Conservation (phyloP, 768 basidiomycete species). For the Amanita pseudoporphyria region DNA sequence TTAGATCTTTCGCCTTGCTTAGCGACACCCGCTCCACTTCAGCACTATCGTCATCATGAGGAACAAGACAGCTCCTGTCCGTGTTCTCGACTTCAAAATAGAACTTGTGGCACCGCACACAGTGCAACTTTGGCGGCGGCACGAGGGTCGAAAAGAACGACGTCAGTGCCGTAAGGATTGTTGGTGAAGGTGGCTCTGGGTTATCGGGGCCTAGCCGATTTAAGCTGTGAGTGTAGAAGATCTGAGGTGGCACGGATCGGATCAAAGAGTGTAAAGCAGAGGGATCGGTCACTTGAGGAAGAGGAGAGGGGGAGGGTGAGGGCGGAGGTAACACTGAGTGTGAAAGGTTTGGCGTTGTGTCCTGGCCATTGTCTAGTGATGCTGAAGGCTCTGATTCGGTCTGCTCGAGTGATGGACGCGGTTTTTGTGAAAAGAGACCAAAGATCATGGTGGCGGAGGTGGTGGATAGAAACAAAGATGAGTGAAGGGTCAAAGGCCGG, state of each 20-base stretch:
- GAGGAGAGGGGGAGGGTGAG: conserved; percentile 8
- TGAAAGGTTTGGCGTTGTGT: neutral
- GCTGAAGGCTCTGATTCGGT: conserved; percentile 3
- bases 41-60: conserved; percentile 77
- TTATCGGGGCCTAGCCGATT: conserved; percentile 37
- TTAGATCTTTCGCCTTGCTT: conserved; percentile 12
- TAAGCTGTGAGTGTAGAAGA: conserved; percentile 53
- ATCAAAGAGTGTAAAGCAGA: conserved; percentile 40
- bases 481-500: too few relatives aligned
- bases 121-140: conserved; percentile 64
- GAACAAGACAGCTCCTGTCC: conserved; percentile 59
- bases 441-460: conserved; percentile 25
- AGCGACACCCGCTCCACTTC: conserved; percentile 48
- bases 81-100: conserved; percentile 67
- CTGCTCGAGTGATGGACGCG: conserved; percentile 7
- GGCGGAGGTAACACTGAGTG: neutral
- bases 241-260: conserved; percentile 54
- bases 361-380: conserved; percentile 5
- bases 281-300: conserved; percentile 25
- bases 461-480: neutral
- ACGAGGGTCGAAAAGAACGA: conserved; percentile 52
- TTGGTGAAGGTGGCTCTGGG: conserved; percentile 16
- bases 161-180: conserved; percentile 36
- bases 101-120: conserved; percentile 62
- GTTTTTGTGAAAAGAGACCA: conserved; percentile 30